Conservation (phyloP, 257 asterid genomes). For the Anisodus tanguticus region DNA sequence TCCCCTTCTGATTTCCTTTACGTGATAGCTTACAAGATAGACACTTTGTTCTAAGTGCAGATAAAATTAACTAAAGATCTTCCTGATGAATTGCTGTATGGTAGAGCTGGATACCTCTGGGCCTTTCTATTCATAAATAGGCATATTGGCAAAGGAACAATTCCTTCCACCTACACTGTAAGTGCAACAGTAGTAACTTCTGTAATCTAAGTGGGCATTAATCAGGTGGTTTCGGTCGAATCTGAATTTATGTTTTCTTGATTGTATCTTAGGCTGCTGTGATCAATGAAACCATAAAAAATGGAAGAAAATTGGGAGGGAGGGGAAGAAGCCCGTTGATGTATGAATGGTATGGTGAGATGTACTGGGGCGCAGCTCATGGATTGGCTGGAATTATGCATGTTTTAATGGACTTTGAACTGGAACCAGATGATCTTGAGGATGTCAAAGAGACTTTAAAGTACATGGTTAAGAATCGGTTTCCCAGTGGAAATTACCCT, state of each 20-base stretch:
- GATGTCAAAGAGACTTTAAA: slow-evolving; percentile 66
- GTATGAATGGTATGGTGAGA: slow-evolving; percentile 70
- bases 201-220: neutral
- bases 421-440: slow-evolving; percentile 55
- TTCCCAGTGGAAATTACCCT: slow-evolving; percentile 73
- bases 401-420: slow-evolving; percentile 61
- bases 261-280: slow-evolving; percentile 45
- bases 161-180: slow-evolving; percentile 59
- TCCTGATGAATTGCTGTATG: slow-evolving; percentile 72
- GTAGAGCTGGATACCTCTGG: slow-evolving; percentile 80
- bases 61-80: slow-evolving; percentile 56
- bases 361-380: slow-evolving; percentile 90
- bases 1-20: neutral
- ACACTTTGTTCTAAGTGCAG: slow-evolving; percentile 43
- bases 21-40: neutral
- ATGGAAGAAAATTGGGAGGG: slow-evolving; percentile 61
- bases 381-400: slow-evolving; percentile 79
- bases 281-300: slow-evolving; percentile 52
- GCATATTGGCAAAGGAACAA: slow-evolving; percentile 57
- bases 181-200: neutral
- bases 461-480: slow-evolving; percentile 63
- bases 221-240: neutral
- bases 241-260: neutral
- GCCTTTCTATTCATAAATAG: slow-evolving; percentile 61
- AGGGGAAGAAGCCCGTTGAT: slow-evolving; percentile 57